phyloP scores from a whole-genome alignment of 192 early-diverging fungal species.

The Backusella mclennaniae region DNA sequence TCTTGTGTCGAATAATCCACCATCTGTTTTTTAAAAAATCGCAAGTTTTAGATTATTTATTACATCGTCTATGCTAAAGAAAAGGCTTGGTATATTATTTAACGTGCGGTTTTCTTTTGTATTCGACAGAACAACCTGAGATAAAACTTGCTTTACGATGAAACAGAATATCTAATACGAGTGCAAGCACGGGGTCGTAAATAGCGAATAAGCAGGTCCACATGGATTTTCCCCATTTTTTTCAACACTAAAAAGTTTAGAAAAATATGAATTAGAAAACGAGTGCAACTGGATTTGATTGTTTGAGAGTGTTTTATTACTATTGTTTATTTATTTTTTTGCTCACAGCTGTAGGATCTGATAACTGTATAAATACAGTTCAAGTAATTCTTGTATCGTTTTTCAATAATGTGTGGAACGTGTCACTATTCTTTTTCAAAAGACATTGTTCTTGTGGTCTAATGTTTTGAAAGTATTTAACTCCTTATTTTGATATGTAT shows the following conservation, averaged over 20 bases:
- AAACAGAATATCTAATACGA: neutral
- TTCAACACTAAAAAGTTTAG: neutral
- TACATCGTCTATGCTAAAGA: neutral
- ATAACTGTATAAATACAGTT: neutral
- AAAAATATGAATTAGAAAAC: neutral
- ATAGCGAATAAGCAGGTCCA: neutral
- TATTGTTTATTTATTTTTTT: neutral
- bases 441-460: constrained; percentile 7
- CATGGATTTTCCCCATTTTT: neutral
- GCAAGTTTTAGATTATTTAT: neutral
- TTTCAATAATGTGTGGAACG: neutral
- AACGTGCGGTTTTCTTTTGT: neutral
- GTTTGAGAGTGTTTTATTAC: neutral
- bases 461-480: neutral
- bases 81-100: neutral
- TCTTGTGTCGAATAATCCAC: neutral
- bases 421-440: neutral
- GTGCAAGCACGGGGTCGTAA: neutral
- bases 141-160: neutral
- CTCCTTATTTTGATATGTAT: neutral
- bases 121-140: neutral
- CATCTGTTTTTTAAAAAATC: neutral
- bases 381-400: neutral
- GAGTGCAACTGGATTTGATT: neutral
- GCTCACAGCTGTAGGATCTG: neutral